Conservation (phyloP, 2,329 filamentous ascomycete species). For the Daldinia sp. region DNA sequence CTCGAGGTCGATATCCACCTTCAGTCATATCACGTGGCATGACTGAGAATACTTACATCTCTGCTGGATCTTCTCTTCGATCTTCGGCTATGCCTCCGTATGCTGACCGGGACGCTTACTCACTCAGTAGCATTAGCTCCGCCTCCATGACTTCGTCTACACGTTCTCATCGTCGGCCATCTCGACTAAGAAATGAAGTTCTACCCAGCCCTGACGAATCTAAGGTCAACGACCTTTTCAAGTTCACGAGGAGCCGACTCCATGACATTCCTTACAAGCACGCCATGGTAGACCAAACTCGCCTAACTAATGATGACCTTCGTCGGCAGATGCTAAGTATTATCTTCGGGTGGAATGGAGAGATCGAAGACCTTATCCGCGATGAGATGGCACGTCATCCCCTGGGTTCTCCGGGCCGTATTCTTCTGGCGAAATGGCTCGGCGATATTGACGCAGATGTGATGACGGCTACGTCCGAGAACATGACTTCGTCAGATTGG, state of each 20-base stretch:
- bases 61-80: conserved; percentile 69
- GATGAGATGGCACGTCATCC: conserved; percentile 86
- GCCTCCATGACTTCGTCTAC: conserved; percentile 63
- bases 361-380: conserved; percentile 82
- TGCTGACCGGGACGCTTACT: conserved; percentile 65
- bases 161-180: conserved; percentile 64
- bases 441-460: conserved; percentile 85
- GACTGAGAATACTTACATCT: conserved; percentile 77
- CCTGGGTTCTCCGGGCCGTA: conserved; percentile 78
- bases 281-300: conserved; percentile 68
- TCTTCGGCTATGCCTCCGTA: conserved; percentile 54
- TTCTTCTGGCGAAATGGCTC: conserved; percentile 92
- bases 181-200: conserved; percentile 83
- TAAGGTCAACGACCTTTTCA: conserved; percentile 83
- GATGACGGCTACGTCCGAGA: conserved; percentile 82
- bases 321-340: conserved; percentile 91
- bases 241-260: conserved; percentile 82
- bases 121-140: conserved; percentile 64
- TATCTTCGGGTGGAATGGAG: conserved; percentile 94
- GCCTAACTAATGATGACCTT: conserved; percentile 81
- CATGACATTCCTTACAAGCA: conserved; percentile 86
- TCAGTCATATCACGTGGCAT: conserved; percentile 66
- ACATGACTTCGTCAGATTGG: conserved; percentile 96
- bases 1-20: conserved; percentile 61
- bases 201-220: conserved; percentile 81